Conservation (phyloP, 2,329 filamentous ascomycete genomes). For the Colletotrichum melonis region DNA sequence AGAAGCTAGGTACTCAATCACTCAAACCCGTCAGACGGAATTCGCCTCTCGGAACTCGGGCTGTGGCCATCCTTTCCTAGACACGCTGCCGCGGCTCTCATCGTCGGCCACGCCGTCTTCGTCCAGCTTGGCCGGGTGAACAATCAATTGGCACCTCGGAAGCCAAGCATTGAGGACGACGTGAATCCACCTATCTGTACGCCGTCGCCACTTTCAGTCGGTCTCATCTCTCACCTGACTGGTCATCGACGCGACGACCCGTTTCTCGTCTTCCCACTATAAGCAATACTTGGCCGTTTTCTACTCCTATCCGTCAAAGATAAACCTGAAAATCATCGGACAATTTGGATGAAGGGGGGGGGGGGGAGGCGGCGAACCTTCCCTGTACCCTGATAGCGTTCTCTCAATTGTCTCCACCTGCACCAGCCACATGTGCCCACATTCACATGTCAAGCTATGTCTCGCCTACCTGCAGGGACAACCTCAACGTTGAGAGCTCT, state of each 20-base stretch:
- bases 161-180: neutral
- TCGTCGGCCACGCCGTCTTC: neutral
- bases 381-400: conserved; percentile 7
- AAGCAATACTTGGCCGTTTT: neutral
- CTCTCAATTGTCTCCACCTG: neutral
- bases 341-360: conserved; percentile 8
- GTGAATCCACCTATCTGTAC: neutral
- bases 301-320: conserved; percentile 3
- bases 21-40: neutral
- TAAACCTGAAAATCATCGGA: conserved; percentile 6
- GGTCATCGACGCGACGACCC: neutral
- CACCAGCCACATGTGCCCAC: conserved; percentile 28
- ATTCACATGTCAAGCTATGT: conserved; percentile 34
- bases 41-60: neutral
- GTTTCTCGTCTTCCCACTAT: neutral
- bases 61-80: neutral
- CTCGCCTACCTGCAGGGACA: conserved; percentile 10
- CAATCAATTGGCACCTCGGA: neutral
- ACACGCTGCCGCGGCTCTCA: neutral
- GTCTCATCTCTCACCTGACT: neutral
- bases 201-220: neutral
- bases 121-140: neutral
- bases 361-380: neutral
- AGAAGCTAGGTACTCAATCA: neutral
- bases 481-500: conserved; percentile 26